Evolutionary conservation across 1,284 basidiomycete genomes (phyloP).

Genomic region (Ceratobasidium sp.): DNA sequence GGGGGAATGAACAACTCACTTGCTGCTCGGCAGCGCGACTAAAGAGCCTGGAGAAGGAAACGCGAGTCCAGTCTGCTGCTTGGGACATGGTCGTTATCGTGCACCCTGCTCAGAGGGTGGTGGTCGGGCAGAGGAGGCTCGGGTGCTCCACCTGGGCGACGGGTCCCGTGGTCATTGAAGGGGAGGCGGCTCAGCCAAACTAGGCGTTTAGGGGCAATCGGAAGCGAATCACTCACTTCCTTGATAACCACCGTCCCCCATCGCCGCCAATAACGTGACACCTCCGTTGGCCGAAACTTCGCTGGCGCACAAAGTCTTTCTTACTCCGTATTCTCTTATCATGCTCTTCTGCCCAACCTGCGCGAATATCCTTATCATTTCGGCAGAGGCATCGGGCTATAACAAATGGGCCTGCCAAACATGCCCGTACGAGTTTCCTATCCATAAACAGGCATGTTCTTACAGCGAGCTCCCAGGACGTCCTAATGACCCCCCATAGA

Average conservation of each 20-base stretch:
- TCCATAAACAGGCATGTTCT: constrained; percentile 72
- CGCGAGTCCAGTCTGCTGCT: constrained; percentile 21
- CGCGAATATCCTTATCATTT: constrained; percentile 89
- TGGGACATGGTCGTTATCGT: constrained; percentile 19
- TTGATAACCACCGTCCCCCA: too few relatives aligned
- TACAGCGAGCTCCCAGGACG: not conserved
- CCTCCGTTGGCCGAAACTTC: not conserved
- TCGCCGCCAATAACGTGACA: constrained; percentile 3
- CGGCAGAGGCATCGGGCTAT: constrained; percentile 69
- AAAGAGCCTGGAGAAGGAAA: constrained; percentile 39
- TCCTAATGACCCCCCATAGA: constrained; percentile 60
- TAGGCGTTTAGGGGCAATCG: constrained; percentile 3
- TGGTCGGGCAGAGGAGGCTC: constrained; percentile 8
- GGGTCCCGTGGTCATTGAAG: constrained; percentile 23
- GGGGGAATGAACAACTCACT: constrained; percentile 19
- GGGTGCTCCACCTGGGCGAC: not conserved
- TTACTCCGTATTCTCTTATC: not conserved
- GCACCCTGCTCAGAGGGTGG: not conserved
- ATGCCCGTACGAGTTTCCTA: constrained; percentile 95
- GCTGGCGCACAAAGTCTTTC: too few relatives aligned
- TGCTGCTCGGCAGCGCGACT: constrained; percentile 46
- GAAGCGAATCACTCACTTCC: not conserved
- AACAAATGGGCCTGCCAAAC: constrained; percentile 96
- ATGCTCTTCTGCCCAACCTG: constrained; percentile 98
- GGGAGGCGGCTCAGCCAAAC: not conserved